A percentile compares a stretch with the other conserved stretches of the same genome.
These are phyloP conservation scores for Xylariaceae sp. DNA, from an alignment of 2,329 filamentous ascomycete species.

Conservation along the genomic window DNA sequence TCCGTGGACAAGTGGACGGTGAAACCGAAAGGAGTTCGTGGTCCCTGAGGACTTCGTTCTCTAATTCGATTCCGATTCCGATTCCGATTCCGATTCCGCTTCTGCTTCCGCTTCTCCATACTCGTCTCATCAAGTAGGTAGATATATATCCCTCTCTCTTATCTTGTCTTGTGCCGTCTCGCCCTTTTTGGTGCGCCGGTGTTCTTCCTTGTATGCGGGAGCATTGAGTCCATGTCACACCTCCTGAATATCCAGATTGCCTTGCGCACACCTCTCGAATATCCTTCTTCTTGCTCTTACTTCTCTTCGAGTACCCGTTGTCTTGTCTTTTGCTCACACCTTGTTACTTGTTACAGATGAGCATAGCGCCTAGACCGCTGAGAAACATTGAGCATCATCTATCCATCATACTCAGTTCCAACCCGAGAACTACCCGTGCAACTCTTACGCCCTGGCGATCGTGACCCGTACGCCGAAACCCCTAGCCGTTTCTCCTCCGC, in stretches of 20 bases:
- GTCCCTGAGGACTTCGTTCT: background rate
- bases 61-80: background rate
- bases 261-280: slow-evolving; percentile 4
- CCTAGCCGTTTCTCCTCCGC: background rate
- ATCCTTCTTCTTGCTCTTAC: background rate
- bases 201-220: background rate
- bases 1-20: too few relatives aligned
- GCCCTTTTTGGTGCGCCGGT: background rate
- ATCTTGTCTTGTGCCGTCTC: background rate
- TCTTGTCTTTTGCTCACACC: background rate
- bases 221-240: slow-evolving; percentile 1
- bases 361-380: background rate
- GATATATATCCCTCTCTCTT: background rate
- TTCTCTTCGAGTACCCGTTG: background rate
- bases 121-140: too few relatives aligned
- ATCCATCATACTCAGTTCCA: background rate
- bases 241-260: slow-evolving; percentile 4
- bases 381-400: background rate
- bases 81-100: background rate
- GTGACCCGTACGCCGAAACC: slow-evolving; percentile 1
- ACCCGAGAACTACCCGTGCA: background rate
- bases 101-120: background rate
- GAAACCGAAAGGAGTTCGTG: too few relatives aligned
- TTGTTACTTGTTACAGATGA: slow-evolving; percentile 4
- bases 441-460: background rate